phyloP scores from a whole-genome alignment of 176 grass and related monocot species.

The Lolium rigidum region DNA sequence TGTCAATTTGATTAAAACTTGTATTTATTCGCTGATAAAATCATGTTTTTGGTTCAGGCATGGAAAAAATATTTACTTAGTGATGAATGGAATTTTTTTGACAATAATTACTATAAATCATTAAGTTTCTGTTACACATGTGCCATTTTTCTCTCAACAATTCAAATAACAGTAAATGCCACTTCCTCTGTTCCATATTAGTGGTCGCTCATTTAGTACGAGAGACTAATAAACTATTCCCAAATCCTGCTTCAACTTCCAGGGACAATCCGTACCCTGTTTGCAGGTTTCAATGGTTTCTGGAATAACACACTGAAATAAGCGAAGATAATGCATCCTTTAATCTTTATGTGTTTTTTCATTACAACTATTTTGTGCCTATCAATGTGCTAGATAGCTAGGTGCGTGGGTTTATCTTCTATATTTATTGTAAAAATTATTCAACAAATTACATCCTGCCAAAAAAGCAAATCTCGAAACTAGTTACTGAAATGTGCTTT shows the following conservation, averaged over 20 bases:
- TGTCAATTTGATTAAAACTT: conserved; percentile 14
- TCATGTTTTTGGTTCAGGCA: not conserved
- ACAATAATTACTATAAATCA: not conserved
- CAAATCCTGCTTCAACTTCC: conserved; percentile 1
- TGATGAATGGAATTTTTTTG: not conserved
- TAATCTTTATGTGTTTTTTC: not conserved
- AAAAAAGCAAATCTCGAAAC: not conserved
- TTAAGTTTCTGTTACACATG: not conserved
- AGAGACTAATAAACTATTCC: not conserved
- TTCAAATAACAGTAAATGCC: not conserved
- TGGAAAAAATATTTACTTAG: conserved; percentile 8
- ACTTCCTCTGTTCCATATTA: too few relatives aligned
- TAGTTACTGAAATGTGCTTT: not conserved
- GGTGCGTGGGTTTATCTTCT: conserved; percentile 5
- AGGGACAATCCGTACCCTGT: not conserved
- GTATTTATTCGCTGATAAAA: conserved; percentile 15
- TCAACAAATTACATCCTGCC: not conserved
- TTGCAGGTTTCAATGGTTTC: not conserved
- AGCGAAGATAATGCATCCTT: not conserved
- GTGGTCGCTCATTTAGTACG: too few relatives aligned
- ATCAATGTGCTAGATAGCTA: not conserved
- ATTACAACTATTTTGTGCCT: not conserved
- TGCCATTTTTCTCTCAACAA: not conserved
- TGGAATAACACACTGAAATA: conserved; percentile 25
- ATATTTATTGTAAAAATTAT: not conserved